Evolutionary conservation across 2,329 filamentous ascomycete genomes (phyloP), one percentile per base, ranked within the genome.

Genomic region (Monosporascus sp.): DNA sequence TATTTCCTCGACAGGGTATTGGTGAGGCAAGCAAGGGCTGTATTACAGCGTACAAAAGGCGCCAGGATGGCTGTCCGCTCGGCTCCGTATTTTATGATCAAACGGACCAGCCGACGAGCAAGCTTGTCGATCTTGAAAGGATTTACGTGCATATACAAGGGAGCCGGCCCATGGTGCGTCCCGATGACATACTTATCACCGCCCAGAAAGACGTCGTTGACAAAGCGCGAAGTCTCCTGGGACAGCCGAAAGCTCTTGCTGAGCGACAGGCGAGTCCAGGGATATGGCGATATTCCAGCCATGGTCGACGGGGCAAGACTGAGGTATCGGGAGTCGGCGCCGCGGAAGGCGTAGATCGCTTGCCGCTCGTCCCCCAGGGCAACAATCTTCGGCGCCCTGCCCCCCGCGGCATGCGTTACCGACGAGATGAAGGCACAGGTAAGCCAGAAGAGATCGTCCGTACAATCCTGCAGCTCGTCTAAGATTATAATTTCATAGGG

Each of bases 401-500:
- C 60, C 1, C 54, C 54, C 11, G 50, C 51, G 11, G 50, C 52
- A 8, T 31, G 49, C 8, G 58, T 55, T 20, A 66, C 60, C 18
- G 63, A 54, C 2, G 39, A 51, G 25, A 68, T 54, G 17, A 69
- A 66, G n/a, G 56, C 53, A 20, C 25, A 54, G 0, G 55, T 50
- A 3, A 68, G 50, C 64, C 60, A 67, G 48, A 65, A 68, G 2
- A 64, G 51, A 24, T 54, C 27, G 6, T 60, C 56, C 2, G 62
- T 66, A 25, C 65, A 69, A 34, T 69, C 66, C 31, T 68, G 67
- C 20, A 69, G 60, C 50, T 69, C 67, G 34, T 69, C 66, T 9
- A 68, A 37, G 5, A 68, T 59, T 31, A 69, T 54, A 4, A 68
- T 62, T n/a, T 69, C 64, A 49, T 63, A 68, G 15, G 62, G 62